Base-by-base conservation (phyloP, 148 eudicot species). In the Oxyria digyna region DNA sequence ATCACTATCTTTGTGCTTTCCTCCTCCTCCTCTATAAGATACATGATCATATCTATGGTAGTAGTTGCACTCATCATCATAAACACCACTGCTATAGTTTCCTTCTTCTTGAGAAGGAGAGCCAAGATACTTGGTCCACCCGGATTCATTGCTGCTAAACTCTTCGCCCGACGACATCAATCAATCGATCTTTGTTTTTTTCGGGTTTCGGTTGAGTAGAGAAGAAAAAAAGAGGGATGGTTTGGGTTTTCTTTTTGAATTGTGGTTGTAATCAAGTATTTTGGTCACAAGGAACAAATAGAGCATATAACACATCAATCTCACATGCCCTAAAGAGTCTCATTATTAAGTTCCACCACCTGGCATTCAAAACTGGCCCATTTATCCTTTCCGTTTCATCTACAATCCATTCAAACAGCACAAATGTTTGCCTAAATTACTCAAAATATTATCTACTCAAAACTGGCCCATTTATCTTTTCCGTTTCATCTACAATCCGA, bases 121-220 rank as follows among this genome's bases (percentile, higher is more conserved):
- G 29, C 50, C 55, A 10, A 66, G 69, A 54, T 71, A 71, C 68
- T 71, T 59, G 13, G 74, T 71, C 74, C 74, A 71, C 17, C 74
- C 74, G 26, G 74, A 71, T 42, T 71, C 74, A 43, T 71, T 71
- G 67, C 74, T 59, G 57, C 68, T 62, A 38, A 52, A 54, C 26
- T 69, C 72, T 38, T 52, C 72, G 18, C 26, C 46, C 17, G 65
- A 29, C 14, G 65, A 59, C 65, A 59, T 59, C 10, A 6, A 27
- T 12, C n/a, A n/a, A n/a, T n/a, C n/a, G n/a, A n/a, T n/a, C n/a
- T n/a, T n/a, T 54, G 14, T 2, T 6, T 20, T 49, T 50, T 43
- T 13, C 41, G 41, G 9, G 41, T 38, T 38, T 38, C 4, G 41
- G 41, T 38, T 38, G 38, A 35, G 38, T 35, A 6, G 38, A 35